These are phyloP conservation scores for Coemansia sp. DNA, from an alignment of 192 early-diverging fungal genomes.

Conservation along the genomic window DNA sequence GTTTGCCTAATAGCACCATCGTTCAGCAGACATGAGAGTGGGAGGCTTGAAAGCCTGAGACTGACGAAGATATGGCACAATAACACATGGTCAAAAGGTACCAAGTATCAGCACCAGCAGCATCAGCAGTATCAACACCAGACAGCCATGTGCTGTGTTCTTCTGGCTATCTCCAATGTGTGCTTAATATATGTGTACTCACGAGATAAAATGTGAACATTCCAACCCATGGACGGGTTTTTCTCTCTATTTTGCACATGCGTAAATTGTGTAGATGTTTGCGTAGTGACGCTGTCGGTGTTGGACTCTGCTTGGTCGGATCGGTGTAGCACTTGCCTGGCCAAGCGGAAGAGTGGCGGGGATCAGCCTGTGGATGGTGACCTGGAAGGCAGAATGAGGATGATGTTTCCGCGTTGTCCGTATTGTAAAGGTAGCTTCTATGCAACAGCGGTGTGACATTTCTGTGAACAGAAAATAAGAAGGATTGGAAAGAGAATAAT, in stretches of 20 bases:
- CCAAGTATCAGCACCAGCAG: not conserved
- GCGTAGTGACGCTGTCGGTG: slow-evolving; percentile 36
- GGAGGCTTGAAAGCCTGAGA: not conserved
- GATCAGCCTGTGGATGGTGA: not conserved
- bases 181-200: no score
- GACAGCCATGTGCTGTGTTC: no score
- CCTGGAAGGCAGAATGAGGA: slow-evolving; percentile 11
- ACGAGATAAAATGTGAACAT: not conserved
- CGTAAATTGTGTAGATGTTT: slow-evolving; percentile 25
- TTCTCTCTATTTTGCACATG: not conserved
- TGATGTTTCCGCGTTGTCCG: slow-evolving; percentile 30
- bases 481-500: not conserved
- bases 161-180: no score
- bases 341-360: slow-evolving; percentile 22
- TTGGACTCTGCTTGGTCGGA: slow-evolving; percentile 30
- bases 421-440: slow-evolving; percentile 40
- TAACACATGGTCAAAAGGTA: not conserved
- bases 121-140: no score
- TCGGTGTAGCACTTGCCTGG: slow-evolving; percentile 39
- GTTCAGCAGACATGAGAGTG: not conserved
- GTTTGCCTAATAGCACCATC: not conserved
- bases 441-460: slow-evolving; percentile 20
- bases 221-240: not conserved
- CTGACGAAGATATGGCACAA: not conserved
- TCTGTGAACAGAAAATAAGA: not conserved